Conservation (phyloP, 192 early-diverging fungal species). For the Gonapodya prolifera region DNA sequence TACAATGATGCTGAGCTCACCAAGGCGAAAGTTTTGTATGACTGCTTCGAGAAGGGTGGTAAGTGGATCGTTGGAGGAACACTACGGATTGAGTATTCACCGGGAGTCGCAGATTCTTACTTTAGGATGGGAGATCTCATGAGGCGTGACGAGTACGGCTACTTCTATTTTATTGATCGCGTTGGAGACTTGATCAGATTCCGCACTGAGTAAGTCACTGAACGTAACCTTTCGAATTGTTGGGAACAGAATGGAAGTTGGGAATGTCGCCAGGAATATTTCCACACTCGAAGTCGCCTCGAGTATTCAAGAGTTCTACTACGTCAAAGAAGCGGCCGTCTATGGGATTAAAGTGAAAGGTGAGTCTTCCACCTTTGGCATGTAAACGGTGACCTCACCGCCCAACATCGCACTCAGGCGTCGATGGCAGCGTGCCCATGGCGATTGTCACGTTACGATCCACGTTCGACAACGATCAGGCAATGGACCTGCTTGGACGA, state of each 20-base stretch:
- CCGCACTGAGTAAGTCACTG: not conserved
- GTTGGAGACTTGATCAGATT: not conserved
- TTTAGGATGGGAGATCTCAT: conserved; percentile 1
- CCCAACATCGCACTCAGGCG: not conserved
- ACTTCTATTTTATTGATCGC: not conserved
- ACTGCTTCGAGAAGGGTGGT: conserved; percentile 5
- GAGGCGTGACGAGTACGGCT: not conserved
- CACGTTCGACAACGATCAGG: not conserved
- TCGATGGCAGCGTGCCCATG: not conserved
- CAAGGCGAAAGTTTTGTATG: not conserved
- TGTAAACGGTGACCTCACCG: not conserved
- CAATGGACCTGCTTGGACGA: not conserved
- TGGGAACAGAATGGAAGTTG: no score
- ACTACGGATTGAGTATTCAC: no score
- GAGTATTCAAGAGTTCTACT: not conserved
- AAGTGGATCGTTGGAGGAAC: not conserved
- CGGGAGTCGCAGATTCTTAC: not conserved
- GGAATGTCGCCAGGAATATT: not conserved
- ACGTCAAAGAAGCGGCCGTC: not conserved
- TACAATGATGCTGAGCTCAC: not conserved
- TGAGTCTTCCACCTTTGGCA: not conserved
- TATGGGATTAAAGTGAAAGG: not conserved
- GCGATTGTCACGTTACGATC: not conserved
- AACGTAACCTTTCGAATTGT: no score
- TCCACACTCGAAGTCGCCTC: not conserved